Base-by-base conservation (phyloP, 1,284 basidiomycete genomes). In the Sanghuangporus weigelae region DNA sequence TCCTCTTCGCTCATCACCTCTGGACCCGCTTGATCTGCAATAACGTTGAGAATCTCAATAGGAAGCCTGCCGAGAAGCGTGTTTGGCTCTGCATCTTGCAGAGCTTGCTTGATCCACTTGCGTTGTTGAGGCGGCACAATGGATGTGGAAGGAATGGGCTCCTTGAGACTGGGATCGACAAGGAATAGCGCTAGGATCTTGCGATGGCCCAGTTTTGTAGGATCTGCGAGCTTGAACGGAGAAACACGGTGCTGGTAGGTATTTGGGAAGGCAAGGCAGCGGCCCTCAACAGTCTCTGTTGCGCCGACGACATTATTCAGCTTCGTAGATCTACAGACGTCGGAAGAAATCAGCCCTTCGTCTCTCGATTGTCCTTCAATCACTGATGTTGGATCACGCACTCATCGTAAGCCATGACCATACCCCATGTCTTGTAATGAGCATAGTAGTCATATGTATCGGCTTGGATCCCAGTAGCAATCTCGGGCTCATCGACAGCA, bases 141-240 rank as follows among this genome's bases (percentile, higher is more conserved):
- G 8, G 73, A 65, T 0, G 81, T 82, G 0, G 79, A 78, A 1
- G 76, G 64, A 4, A 78, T 71, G 5, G 76, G 73, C 16, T 67
- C 67, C 36, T 36, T 36, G 40, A 76, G 70, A 57, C 77, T 71
- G 0, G 82, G 80, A 68, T 84, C 80, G 48, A 82, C 78, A 16
- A 84, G 75, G 71, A 81, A 83, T 23, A 83, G 70, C 0, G 77
- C 77, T 7, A 83, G 68, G 44, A 84, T 79, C 68, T 81, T 82
- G 42, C 79, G 74, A 62, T 81, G 76, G 0, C 81, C 82, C 0
- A 77, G 76, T 59, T 76, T 77, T 2, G 76, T 72, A 0, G 71
- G 70, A 64, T 83, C 79, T 6, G 62, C 70, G 11, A 83, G 76
- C 51, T 71, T 64, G 70, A 82, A 81, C 1, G 76, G 50, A 7